Base-by-base conservation (phyloP, 1,139 yeast genomes). In the Blastobotrys apis region DNA sequence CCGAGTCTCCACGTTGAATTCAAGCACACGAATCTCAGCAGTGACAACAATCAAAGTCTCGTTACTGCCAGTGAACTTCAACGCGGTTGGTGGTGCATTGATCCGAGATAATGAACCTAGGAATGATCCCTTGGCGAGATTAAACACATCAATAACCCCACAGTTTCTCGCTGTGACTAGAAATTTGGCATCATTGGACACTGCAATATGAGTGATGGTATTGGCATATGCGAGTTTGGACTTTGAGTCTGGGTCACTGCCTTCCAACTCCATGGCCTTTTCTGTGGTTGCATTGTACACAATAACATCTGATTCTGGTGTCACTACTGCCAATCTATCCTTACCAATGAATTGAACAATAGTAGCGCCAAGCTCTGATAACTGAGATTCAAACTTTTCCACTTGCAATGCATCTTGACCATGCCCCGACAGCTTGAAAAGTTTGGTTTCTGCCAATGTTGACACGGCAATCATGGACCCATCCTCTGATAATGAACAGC, bases 11-110 rank as follows among this genome's bases (percentile, higher is more conserved):
- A 69, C 56, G 39, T 72, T 69, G 54, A 86, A 82, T 64, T 90
- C 97, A 50, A 75, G 75, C 21, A 92, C 64, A 55, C 78, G 81
- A 61, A 83, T 84, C 45, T 86, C 95, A 43, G 84, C 79, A 3
- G 92, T 80, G 22, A 83, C 74, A 8, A 83, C 79, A 16, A 84
- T 63, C 30, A 90, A 66, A 2, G 84, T 76, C n/a, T n/a, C n/a
- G 35, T 71, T 69, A 39, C 65, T 58, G 16, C 62, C 59, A 1
- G 86, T 72, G 56, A 85, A 78, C 20, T 71, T 66, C 38, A 87
- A 51, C n/a, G 84, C 76, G 15, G 86, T 80, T 5, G 90, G 81
- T 30, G 74, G 71, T 34, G 75, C 70, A 43, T 79, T 73, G 47
- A 84, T 67, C 50, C 53, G 53, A 4, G 77, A 76, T 17, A 66